Conservation (phyloP, 257 asterid genomes). For the Gentiana straminea region DNA sequence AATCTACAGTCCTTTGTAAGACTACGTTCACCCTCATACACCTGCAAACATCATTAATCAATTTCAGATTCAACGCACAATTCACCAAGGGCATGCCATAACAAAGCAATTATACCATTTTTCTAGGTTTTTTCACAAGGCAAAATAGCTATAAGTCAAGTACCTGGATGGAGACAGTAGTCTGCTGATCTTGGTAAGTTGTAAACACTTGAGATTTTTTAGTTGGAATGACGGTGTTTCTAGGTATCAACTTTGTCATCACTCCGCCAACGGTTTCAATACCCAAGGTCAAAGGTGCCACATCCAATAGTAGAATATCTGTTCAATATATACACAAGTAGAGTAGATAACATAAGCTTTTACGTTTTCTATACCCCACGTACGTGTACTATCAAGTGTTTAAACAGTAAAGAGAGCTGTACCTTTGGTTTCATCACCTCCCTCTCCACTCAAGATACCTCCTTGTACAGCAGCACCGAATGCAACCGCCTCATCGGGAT, state of each 20-base stretch:
- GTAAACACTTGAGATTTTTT: slow-evolving; percentile 82
- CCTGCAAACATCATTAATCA: slow-evolving; percentile 28
- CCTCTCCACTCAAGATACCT: slow-evolving; percentile 77
- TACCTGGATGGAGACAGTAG: slow-evolving; percentile 71
- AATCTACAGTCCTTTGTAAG: slow-evolving; percentile 86
- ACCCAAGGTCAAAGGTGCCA: slow-evolving; percentile 75
- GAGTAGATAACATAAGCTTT: background rate
- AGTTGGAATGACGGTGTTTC: slow-evolving; percentile 68
- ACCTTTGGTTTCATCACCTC: slow-evolving; percentile 81
- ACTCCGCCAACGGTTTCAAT: slow-evolving; percentile 94
- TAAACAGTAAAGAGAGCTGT: background rate
- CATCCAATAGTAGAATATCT: slow-evolving; percentile 83
- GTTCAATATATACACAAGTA: slow-evolving; percentile 1
- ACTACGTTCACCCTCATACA: slow-evolving; percentile 93
- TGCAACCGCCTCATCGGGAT: slow-evolving; percentile 92
- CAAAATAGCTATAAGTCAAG: background rate
- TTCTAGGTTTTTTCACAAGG: too few relatives aligned
- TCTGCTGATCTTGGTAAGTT: slow-evolving; percentile 82
- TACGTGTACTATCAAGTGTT: background rate
- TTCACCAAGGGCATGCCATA: background rate
- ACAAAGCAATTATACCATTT: too few relatives aligned
- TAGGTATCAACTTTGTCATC: slow-evolving; percentile 89
- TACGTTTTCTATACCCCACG: background rate
- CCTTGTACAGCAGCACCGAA: slow-evolving; percentile 94
- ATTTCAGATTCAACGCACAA: background rate